Conservation (phyloP, 1,284 basidiomycete species). For the Boletellus sp. region DNA sequence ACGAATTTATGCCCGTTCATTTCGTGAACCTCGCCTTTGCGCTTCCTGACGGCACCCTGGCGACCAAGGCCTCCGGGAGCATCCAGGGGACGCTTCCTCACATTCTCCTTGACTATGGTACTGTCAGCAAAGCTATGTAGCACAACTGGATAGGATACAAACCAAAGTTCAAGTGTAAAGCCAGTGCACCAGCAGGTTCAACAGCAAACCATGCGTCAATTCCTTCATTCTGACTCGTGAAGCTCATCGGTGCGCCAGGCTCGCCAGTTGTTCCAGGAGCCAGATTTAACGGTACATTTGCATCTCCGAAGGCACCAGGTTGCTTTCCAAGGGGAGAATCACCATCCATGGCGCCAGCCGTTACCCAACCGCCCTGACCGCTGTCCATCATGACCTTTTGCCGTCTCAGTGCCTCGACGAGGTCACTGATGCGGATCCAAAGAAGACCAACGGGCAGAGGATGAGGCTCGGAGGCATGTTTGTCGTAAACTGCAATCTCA, state of each 20-base stretch:
- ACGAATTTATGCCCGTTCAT: constrained; percentile 99
- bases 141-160: constrained; percentile 32
- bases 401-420: constrained; percentile 90
- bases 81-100: constrained; percentile 91
- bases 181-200: constrained; percentile 94
- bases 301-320: constrained; percentile 43
- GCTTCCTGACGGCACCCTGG: constrained; percentile 96
- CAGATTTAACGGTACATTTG: constrained; percentile 57
- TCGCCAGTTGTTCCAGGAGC: constrained; percentile 30
- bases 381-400: constrained; percentile 88
- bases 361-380: constrained; percentile 90
- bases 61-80: constrained; percentile 88
- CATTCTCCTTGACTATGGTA: constrained; percentile 87
- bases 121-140: constrained; percentile 11
- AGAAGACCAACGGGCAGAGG: constrained; percentile 91
- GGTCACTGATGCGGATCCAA: constrained; percentile 93
- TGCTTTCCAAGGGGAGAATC: constrained; percentile 43
- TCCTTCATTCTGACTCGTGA: constrained; percentile 57
- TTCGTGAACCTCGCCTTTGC: constrained; percentile 97
- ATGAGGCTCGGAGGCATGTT: constrained; percentile 74
- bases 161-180: constrained; percentile 87
- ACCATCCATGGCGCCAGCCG: constrained; percentile 79
- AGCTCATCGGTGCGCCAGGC: constrained; percentile 30
- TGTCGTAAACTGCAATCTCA: constrained; percentile 95
- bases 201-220: constrained; percentile 97